Base-by-base conservation (phyloP, 2,329 filamentous ascomycete species). In the Stagonosporopsis vannaccii region DNA sequence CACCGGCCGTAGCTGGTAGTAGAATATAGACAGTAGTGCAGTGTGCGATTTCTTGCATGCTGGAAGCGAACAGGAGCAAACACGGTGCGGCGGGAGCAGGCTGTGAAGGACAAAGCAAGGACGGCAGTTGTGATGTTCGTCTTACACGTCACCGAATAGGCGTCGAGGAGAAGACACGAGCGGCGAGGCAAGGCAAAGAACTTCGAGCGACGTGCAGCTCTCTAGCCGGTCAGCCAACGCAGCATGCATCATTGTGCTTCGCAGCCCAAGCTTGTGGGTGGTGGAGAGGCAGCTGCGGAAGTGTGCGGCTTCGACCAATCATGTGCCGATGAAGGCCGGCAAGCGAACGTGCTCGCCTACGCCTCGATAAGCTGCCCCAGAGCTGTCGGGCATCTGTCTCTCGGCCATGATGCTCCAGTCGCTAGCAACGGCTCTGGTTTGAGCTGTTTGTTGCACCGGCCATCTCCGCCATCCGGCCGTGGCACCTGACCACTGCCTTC, bases 41-140 rank as follows among this genome's bases (percentile, higher is more conserved):
- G 60, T 63, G 67, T 69, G 64, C 66, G 65, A 70, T 69, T 68
- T 62, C 63, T 58, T 71, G 72, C 74, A 76, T 76, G 66, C 70
- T 74, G 68, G 61, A 63, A 64, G 62, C 64, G 66, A 70, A 63
- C 56, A 63, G 58, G 57, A 61, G 66, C 58, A 65, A 63, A 66
- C 61, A 68, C 65, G 66, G 73, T 76, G 70, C 61, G 47, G 73
- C 66, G 51, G 40, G 58, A 70, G 57, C 68, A 17, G 67, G 68
- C 65, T 67, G 61, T 65, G 56, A 57, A 55, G 56, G 58, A 61
- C 63, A 68, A 70, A 65, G 58, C 62, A 61, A 58, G 61, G 63
- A 69, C 46, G 57, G 56, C 62, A 61, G 49, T 62, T 49, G 62
- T 61, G 53, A 57, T 62, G 53, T 62, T 61, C 43, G 61, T 51